These are phyloP conservation scores for Castanea mollissima DNA, from an alignment of 306 rosid species.

Conservation along the genomic window DNA sequence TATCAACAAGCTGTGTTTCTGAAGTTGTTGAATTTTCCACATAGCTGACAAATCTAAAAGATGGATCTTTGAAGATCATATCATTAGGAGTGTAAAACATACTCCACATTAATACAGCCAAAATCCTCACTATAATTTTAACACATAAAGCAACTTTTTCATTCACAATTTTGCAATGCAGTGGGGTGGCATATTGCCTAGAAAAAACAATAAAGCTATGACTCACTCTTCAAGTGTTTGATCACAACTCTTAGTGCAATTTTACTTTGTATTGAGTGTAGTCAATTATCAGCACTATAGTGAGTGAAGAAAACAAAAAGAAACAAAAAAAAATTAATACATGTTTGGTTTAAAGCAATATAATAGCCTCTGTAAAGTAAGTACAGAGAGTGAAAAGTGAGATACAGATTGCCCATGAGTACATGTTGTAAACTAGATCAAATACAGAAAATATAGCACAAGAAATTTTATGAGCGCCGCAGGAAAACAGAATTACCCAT, in stretches of 20 bases:
- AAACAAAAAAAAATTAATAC: background rate
- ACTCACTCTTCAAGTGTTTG: background rate
- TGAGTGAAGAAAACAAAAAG: background rate
- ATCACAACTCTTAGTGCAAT: background rate
- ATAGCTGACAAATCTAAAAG: background rate
- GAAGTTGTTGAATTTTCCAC: background rate
- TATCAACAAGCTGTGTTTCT: background rate
- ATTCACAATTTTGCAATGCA: background rate
- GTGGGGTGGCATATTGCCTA: background rate
- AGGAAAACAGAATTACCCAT: conserved; percentile 57
- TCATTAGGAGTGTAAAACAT: background rate
- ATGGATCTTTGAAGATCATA: background rate
- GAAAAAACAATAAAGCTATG: background rate
- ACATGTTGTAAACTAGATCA: background rate
- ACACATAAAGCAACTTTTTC: background rate
- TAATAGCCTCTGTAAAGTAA: background rate
- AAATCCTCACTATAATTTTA: background rate
- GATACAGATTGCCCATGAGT: background rate
- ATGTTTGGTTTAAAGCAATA: background rate
- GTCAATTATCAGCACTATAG: background rate
- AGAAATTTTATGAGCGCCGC: conserved; percentile 6
- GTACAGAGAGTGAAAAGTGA: background rate
- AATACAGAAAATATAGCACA: background rate
- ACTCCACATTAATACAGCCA: background rate
- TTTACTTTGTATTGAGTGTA: background rate